Evolutionary conservation across 106 monocot species (phyloP), one percentile per base, ranked within the genome.

Genomic region (Narthecium ossifragum): DNA sequence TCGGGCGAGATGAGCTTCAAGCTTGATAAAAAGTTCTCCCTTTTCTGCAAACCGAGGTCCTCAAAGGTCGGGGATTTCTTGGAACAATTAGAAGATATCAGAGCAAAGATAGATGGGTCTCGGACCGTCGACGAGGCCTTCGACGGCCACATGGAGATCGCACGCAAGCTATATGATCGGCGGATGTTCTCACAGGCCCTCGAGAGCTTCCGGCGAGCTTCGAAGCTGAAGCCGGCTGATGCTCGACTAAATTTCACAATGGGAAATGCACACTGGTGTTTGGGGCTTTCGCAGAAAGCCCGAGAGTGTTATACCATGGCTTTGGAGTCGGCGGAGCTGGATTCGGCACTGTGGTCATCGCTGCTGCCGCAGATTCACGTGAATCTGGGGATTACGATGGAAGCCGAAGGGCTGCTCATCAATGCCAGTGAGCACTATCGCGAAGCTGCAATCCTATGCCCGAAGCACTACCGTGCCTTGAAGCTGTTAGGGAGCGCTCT

Each of bases 281-380:
- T 75, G 9, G 63, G 31, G 1, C 62, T 27, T 27, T 0, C 31
- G 6, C 3, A 24, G 10, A 64, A 69, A 27, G 75, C 64, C 1
- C 62, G 51, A 33, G 58, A 56, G 2, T 31, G 58, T 26, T 51
- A 58, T 10, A 64, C 50, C 34, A 45, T 26, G 2, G 63, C 69
- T 29, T 30, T 75, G 33, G 31, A 53, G 26, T 17, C 63, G 13
- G 75, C 75, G 1, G 57, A 69, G 75, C 26, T 51, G 2, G 75
- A 75, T 51, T 39, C 57, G 1, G 25, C 43, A 27, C 36, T 13
- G 29, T 69, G 75, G 68, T 51, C 57, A 13, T 36, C 54, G 18
- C 55, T 75, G 21, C 58, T 75, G 15, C 75, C 75, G 9, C 75
- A 75, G 41, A 63, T 75, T n/a, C 75, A 64, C 15, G 63, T 75